These are phyloP conservation scores for Xylaria arbuscula DNA, from an alignment of 2,329 filamentous ascomycete genomes.

Conservation along the genomic window DNA sequence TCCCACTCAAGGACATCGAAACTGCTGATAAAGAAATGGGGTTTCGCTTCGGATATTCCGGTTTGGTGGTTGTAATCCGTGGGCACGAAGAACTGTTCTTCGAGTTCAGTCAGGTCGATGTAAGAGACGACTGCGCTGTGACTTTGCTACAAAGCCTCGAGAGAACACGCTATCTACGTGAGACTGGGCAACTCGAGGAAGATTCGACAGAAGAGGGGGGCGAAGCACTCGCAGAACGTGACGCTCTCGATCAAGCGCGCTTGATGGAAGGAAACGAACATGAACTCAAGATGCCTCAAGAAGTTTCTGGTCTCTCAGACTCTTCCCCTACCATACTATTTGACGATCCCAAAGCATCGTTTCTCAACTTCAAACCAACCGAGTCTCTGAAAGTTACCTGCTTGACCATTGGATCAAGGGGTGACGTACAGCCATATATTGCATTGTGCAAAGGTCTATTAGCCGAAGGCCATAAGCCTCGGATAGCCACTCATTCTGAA, in stretches of 20 bases:
- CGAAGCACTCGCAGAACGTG: slow-evolving; percentile 81
- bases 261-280: slow-evolving; percentile 63
- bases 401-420: slow-evolving; percentile 93
- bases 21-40: slow-evolving; percentile 96
- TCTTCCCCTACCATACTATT: slow-evolving; percentile 80
- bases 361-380: slow-evolving; percentile 89
- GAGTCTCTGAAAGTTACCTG: slow-evolving; percentile 87
- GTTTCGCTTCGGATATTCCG: slow-evolving; percentile 90
- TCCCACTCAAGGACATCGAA: slow-evolving; percentile 90
- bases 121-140: slow-evolving; percentile 88
- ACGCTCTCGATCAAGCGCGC: slow-evolving; percentile 81
- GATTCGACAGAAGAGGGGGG: slow-evolving; percentile 78
- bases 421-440: slow-evolving; percentile 98
- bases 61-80: slow-evolving; percentile 89
- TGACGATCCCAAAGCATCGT: slow-evolving; percentile 87
- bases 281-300: slow-evolving; percentile 61
- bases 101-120: slow-evolving; percentile 82
- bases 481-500: slow-evolving; percentile 91
- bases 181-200: slow-evolving; percentile 73
- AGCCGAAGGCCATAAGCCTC: slow-evolving; percentile 85
- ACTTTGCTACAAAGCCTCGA: slow-evolving; percentile 83
- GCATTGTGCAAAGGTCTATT: slow-evolving; percentile 91
- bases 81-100: slow-evolving; percentile 98
- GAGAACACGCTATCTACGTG: slow-evolving; percentile 74
- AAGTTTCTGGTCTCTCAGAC: slow-evolving; percentile 61